Percentiles rank a stretch among this genome's conserved stretches.
phyloP scores from a whole-genome alignment of 2,329 filamentous ascomycete species.

The Dactylellina leptospora region DNA sequence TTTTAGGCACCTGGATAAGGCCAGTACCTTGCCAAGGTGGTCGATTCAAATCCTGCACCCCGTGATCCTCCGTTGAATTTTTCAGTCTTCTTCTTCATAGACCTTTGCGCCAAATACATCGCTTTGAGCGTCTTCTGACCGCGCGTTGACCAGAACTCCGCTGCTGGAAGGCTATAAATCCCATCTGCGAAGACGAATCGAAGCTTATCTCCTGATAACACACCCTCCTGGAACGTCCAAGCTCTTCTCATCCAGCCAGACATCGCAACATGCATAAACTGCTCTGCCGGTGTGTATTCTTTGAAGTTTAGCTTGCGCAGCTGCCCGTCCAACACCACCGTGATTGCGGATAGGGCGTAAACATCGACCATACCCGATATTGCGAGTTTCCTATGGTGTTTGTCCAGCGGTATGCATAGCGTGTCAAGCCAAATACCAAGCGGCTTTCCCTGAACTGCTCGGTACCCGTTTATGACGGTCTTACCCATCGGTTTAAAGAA shows the following conservation, averaged over 20 bases:
- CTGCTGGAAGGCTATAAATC: not conserved
- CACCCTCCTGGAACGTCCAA: conserved; percentile 63
- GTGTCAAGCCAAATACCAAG: conserved; percentile 3
- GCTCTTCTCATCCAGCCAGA: conserved; percentile 61
- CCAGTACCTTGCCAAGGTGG: not conserved
- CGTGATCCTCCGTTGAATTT: not conserved
- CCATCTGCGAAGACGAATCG: not conserved
- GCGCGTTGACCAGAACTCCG: not conserved
- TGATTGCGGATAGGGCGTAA: conserved; percentile 1
- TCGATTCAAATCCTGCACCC: not conserved
- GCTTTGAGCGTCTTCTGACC: not conserved
- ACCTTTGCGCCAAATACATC: not conserved
- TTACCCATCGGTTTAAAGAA: not conserved
- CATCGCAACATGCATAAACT: conserved; percentile 16
- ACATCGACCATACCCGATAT: conserved; percentile 22
- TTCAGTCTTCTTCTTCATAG: not conserved
- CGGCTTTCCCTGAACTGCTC: not conserved
- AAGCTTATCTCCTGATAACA: conserved; percentile 50
- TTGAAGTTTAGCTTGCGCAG: not conserved
- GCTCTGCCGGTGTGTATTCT: conserved; percentile 5
- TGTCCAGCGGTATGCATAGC: not conserved
- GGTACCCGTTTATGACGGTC: not conserved
- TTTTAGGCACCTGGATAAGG: not conserved
- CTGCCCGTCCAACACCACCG: not conserved
- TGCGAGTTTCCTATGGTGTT: conserved; percentile 15